Conservation (phyloP, 2,329 filamentous ascomycete genomes). For the Diaporthe sp. region DNA sequence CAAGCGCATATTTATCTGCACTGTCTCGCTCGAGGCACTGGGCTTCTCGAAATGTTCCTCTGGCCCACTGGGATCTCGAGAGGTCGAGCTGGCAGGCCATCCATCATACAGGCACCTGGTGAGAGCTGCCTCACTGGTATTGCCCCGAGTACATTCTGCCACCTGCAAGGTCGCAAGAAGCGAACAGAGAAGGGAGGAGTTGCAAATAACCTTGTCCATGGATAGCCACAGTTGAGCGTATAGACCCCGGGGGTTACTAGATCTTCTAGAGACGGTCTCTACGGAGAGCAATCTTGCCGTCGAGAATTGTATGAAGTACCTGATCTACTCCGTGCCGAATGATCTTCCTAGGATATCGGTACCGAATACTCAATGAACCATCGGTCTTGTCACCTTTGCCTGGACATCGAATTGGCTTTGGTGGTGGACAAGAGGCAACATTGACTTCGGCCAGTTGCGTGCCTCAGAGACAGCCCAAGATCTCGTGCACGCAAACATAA, state of each 20-base stretch:
- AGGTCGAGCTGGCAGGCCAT: background rate
- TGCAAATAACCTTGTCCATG: background rate
- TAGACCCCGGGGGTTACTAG: background rate
- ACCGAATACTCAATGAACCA: background rate
- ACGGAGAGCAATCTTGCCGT: background rate
- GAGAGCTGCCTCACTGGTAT: background rate
- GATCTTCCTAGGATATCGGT: background rate
- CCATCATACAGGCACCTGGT: background rate
- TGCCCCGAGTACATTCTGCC: background rate
- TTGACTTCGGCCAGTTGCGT: conserved; percentile 4
- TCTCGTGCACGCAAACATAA: background rate
- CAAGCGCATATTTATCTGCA: background rate
- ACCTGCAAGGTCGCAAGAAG: background rate
- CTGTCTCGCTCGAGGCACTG: background rate
- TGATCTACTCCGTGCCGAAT: background rate
- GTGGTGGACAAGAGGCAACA: background rate
- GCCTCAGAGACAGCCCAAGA: background rate
- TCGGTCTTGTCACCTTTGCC: background rate
- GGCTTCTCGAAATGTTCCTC: background rate
- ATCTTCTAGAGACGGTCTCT: background rate
- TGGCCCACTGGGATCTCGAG: background rate
- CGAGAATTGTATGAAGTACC: background rate
- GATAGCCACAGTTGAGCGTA: background rate
- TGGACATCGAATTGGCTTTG: conserved; percentile 20
- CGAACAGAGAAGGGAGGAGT: background rate